A percentile compares a stretch with the other conserved stretches of the same genome.
Conservation (phyloP, 202 grass and related monocot species). For the Zizania palustris region DNA sequence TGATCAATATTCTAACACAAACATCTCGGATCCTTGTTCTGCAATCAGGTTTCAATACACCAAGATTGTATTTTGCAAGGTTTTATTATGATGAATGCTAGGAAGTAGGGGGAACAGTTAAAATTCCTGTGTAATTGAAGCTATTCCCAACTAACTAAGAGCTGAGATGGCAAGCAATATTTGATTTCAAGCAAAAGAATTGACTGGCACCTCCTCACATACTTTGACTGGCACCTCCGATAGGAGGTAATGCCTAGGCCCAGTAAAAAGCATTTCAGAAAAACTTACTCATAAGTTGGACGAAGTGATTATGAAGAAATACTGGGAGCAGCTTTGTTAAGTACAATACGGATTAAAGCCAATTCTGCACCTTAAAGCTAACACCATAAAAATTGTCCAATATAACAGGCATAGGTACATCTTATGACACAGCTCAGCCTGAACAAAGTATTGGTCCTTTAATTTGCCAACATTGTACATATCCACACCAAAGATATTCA, state of each 20-base stretch:
- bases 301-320: constrained; percentile 21
- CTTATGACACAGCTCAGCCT: constrained; percentile 39
- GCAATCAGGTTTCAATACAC: constrained; percentile 4
- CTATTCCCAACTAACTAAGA: constrained; percentile 31
- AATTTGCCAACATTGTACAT: constrained; percentile 45
- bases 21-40: constrained; percentile 22
- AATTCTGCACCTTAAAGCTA: constrained; percentile 34
- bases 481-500: constrained; percentile 38
- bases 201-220: constrained; percentile 18
- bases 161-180: constrained; percentile 38
- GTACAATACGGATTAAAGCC: constrained; percentile 26
- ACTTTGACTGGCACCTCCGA: constrained; percentile 27
- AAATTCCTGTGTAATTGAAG: constrained; percentile 33
- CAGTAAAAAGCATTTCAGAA: constrained; percentile 15
- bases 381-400: neutral
- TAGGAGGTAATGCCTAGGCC: neutral
- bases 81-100: constrained; percentile 35
- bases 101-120: constrained; percentile 32
- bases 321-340: neutral
- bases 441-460: constrained; percentile 37
- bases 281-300: constrained; percentile 11
- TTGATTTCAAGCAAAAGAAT: constrained; percentile 57
- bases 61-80: constrained; percentile 35
- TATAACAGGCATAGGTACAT: constrained; percentile 28
- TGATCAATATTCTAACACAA: constrained; percentile 40